These are phyloP conservation scores for Pelomyxa schiedti DNA, from an alignment of 78 protist genomes.

Conservation along the genomic window DNA sequence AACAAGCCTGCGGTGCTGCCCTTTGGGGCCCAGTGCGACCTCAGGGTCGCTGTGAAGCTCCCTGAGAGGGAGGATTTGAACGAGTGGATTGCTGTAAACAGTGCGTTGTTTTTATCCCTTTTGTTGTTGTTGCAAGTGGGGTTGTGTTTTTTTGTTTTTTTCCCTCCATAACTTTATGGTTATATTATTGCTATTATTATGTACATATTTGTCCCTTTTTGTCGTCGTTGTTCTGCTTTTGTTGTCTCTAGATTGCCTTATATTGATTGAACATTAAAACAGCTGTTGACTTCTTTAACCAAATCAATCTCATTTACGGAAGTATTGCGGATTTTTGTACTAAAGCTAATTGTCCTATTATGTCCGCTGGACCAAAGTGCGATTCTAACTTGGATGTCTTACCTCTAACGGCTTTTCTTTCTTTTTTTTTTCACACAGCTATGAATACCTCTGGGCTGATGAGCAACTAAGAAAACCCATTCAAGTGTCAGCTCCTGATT, in stretches of 20 bases:
- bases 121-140: neutral
- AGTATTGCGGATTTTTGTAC: conserved; percentile 94
- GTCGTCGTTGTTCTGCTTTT: no score
- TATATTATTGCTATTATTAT: neutral
- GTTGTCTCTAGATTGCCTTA: neutral
- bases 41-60: conserved; percentile 46
- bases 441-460: conserved; percentile 93
- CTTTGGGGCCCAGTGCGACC: no score
- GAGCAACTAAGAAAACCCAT: conserved; percentile 71
- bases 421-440: conserved; percentile 14
- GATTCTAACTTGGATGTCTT: neutral
- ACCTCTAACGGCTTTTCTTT: neutral
- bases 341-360: conserved; percentile 77
- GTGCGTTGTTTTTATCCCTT: neutral
- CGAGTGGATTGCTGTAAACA: conserved; percentile 70
- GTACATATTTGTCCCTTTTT: neutral
- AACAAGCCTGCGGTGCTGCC: no score
- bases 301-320: conserved; percentile 90
- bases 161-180: neutral
- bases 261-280: conserved; percentile 6
- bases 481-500: conserved; percentile 85
- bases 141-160: neutral
- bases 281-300: conserved; percentile 95
- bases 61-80: conserved; percentile 65
- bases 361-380: conserved; percentile 85